Evolutionary conservation across 768 basidiomycete genomes (phyloP), one percentile per base, ranked within the genome.

Genomic region (Termitomyces eurrhizus): DNA sequence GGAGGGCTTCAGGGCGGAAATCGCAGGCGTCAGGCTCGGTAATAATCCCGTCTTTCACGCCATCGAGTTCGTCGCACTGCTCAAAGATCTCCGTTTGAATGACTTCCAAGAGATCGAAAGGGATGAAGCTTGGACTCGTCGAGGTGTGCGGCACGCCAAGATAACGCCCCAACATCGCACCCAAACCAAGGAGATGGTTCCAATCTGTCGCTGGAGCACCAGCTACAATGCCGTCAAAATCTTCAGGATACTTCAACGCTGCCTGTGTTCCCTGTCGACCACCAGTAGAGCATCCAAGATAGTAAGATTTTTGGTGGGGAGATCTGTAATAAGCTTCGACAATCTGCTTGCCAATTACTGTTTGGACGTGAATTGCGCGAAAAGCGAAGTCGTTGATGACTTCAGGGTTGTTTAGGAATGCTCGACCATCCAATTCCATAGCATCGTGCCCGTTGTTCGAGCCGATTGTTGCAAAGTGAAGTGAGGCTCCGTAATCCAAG

Each of bases 321-420:
- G 41, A 29, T 14, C 53, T 29, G 36, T 64, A 64, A 36, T 58
- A 64, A 5, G 58, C 57, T 35, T 58, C 41, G 9, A 56, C 60
- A 14, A 64, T 58, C 36, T 64, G 52, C 33, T 64, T 64, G 7
- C 63, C 63, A 14, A 61, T 56, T 14, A 64, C 60, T 6, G 64
- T 51, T 52, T 59, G 49, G 51, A 64, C 54, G 32, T 64, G 60
- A 13, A 57, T 53, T 16, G 63, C 56, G 3, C 63, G 59, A 44
- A 48, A 61, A 6, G 63, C 57, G 16, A 58, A 64, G 51, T 64
- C 64, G 32, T 61, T 59, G 54, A 64, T 61, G 60, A 62, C 64
- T 46, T 64, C 61, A 18, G 60, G 57, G n/a, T 44, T n/a, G 16
- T 62, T 29, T 2, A 18, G 29, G 41, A 39, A 33, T 21, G 18